These are phyloP conservation scores for Termitomyces sp. DNA, from an alignment of 768 basidiomycete genomes.

Conservation along the genomic window DNA sequence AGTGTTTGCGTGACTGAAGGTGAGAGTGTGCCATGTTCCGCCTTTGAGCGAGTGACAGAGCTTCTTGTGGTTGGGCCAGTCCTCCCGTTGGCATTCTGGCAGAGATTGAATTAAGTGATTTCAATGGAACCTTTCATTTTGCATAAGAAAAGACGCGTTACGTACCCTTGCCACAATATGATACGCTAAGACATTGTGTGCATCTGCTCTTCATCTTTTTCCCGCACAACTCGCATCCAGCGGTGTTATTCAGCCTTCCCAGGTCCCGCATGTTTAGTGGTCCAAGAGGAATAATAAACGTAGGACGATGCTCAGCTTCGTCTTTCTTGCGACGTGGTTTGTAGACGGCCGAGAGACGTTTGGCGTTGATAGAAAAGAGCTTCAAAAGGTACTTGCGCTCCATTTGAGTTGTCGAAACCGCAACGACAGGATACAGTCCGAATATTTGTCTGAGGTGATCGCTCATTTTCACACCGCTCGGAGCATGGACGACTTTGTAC, in stretches of 20 bases:
- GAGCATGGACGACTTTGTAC: conserved; percentile 20
- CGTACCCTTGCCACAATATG: conserved; percentile 35
- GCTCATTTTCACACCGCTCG: conserved; percentile 13
- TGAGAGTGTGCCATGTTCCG: conserved; percentile 32
- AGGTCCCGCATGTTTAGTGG: conserved; percentile 31
- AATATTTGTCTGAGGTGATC: conserved; percentile 12
- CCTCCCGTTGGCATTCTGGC: conserved; percentile 36
- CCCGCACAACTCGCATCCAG: conserved; percentile 38
- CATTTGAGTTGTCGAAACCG: conserved; percentile 18
- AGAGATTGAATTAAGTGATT: not conserved
- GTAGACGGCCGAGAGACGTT: conserved; percentile 23
- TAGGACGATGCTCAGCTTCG: conserved; percentile 21
- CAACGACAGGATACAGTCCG: not conserved
- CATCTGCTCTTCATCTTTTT: conserved; percentile 29
- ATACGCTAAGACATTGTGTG: conserved; percentile 27
- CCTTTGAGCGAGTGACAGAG: conserved; percentile 33
- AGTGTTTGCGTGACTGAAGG: conserved; percentile 10
- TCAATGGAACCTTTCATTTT: not conserved
- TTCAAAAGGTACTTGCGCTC: conserved; percentile 30
- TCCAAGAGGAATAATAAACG: conserved; percentile 35
- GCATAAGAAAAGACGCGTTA: not conserved
- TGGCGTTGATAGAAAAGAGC: conserved; percentile 27
- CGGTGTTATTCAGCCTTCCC: conserved; percentile 28
- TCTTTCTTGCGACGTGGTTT: conserved; percentile 13
- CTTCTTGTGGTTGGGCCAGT: conserved; percentile 36